Conservation (phyloP, 768 basidiomycete genomes). For the Mycena floridula region DNA sequence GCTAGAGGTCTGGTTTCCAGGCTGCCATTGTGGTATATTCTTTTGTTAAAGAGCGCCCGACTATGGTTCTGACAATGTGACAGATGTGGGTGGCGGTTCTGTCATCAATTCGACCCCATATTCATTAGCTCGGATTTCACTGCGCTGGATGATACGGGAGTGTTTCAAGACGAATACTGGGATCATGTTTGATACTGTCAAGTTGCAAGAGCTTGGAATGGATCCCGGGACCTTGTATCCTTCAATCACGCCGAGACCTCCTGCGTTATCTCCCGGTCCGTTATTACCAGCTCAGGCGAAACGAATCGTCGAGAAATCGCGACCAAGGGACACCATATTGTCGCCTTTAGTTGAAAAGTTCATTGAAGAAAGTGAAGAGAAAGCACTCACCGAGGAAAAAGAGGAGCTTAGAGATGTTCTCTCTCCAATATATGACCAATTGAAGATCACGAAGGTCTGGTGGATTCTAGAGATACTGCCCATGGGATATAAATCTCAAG, state of each 20-base stretch:
- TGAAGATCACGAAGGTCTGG: background rate
- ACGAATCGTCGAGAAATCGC: no score
- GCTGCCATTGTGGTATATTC: no score
- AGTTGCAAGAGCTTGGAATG: no score
- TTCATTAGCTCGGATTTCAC: no score
- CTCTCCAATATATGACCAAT: background rate
- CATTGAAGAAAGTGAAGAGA: background rate
- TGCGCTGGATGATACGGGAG: no score
- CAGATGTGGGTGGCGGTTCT: constrained; percentile 6
- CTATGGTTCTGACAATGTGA: constrained; percentile 8
- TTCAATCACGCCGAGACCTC: background rate
- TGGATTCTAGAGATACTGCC: no score
- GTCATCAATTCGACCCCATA: no score
- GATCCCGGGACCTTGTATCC: background rate
- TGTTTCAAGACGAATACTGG: no score
- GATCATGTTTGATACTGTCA: no score
- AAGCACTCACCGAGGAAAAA: no score
- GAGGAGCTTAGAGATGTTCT: no score
- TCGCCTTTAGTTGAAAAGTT: background rate
- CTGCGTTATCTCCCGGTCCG: background rate
- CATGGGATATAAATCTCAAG: background rate
- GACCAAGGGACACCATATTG: background rate
- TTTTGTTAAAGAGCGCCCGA: background rate
- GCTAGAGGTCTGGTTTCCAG: constrained; percentile 7
- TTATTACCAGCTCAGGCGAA: background rate